Evolutionary conservation across 2,329 filamentous ascomycete species (phyloP).

Genomic region (Moelleriella libera): DNA sequence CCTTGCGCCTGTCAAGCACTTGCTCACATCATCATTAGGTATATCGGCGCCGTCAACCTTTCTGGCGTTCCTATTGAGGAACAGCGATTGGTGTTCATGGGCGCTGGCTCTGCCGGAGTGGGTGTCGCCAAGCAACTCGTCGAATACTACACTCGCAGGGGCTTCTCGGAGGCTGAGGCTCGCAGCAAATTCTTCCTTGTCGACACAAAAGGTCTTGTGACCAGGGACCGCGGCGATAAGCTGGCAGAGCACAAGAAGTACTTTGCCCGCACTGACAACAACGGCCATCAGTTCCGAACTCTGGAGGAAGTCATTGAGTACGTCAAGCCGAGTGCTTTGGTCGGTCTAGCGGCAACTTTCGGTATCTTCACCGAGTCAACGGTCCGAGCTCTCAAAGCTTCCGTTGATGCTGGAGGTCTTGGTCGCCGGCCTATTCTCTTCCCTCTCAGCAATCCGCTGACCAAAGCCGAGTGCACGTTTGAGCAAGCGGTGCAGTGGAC

Average conservation of each 20-base stretch:
- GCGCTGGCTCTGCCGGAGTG: slow-evolving; percentile 87
- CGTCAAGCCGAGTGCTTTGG: slow-evolving; percentile 85
- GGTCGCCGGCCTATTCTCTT: slow-evolving; percentile 84
- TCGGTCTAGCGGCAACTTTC: slow-evolving; percentile 88
- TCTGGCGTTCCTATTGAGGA: slow-evolving; percentile 77
- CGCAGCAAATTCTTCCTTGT: slow-evolving; percentile 93
- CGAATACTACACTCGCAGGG: slow-evolving; percentile 89
- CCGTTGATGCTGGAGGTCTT: slow-evolving; percentile 45
- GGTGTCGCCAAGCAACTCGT: slow-evolving; percentile 97
- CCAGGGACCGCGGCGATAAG: slow-evolving; percentile 81
- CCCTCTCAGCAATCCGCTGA: slow-evolving; percentile 89
- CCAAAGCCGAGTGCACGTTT: slow-evolving; percentile 95
- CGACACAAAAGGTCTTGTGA: slow-evolving; percentile 92
- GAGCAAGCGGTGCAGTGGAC: slow-evolving; percentile 87
- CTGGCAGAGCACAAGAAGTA: slow-evolving; percentile 81
- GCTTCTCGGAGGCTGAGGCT: slow-evolving; percentile 76
- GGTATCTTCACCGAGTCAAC: slow-evolving; percentile 87
- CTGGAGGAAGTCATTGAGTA: slow-evolving; percentile 88
- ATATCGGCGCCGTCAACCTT: slow-evolving; percentile 63
- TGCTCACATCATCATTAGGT: slow-evolving; percentile 35
- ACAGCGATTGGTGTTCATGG: slow-evolving; percentile 91
- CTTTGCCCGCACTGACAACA: slow-evolving; percentile 51
- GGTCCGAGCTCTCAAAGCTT: slow-evolving; percentile 54
- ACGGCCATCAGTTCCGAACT: slow-evolving; percentile 56
- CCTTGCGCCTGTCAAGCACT: slow-evolving; percentile 2